Conservation (phyloP, 2,329 filamentous ascomycete genomes). For the Hypoxylon sp. region DNA sequence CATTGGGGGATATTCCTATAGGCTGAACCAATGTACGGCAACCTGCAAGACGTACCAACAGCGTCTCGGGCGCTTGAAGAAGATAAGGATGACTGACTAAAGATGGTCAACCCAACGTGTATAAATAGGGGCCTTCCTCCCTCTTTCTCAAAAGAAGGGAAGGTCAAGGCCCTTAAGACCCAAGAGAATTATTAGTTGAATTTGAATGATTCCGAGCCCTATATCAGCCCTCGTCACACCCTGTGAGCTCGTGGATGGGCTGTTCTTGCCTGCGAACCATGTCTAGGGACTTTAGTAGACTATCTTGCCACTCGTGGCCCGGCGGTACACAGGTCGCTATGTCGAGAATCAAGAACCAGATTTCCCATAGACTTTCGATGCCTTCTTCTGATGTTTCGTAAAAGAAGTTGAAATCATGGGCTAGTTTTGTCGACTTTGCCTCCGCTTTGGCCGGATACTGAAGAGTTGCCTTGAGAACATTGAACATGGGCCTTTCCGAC, state of each 20-base stretch:
- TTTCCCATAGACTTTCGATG: background rate
- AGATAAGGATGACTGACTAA: too few species aligned
- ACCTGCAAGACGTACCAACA: too few species aligned
- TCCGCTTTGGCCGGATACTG: background rate
- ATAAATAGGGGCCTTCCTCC: too few species aligned
- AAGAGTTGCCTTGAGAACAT: constrained; percentile 6
- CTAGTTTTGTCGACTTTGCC: background rate
- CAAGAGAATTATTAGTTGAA: too few species aligned
- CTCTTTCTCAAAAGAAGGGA: too few species aligned
- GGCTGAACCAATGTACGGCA: too few species aligned
- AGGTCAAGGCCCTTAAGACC: too few species aligned
- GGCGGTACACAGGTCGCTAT: background rate
- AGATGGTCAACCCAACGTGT: too few species aligned
- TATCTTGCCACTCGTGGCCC: background rate
- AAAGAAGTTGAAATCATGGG: constrained; percentile 1
- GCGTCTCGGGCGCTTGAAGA: too few species aligned
- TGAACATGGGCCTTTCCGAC: background rate
- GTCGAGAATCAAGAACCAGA: background rate
- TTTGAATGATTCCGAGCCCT: too few species aligned
- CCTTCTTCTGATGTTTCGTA: background rate
- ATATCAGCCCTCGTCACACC: too few species aligned
- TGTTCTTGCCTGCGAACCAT: background rate
- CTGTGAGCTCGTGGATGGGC: background rate
- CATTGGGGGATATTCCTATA: too few species aligned
- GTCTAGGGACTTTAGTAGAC: background rate